Conservation (phyloP, 345 rosid species). For the Heritiera littoralis region DNA sequence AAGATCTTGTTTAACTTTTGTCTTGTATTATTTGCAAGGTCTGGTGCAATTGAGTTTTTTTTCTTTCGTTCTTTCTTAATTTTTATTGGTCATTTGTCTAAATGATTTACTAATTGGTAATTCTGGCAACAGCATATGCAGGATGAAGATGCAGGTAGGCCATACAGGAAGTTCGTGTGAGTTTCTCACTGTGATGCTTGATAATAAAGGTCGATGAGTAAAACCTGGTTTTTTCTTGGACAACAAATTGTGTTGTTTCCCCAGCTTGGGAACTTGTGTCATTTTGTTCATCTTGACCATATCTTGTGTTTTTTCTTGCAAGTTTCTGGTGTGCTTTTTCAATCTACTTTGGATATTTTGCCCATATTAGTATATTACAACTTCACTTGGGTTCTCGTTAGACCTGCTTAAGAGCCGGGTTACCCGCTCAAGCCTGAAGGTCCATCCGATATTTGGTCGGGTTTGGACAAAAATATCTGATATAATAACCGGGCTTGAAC, state of each 20-base stretch:
- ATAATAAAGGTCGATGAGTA: constrained; percentile 21
- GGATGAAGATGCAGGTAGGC: constrained; percentile 90
- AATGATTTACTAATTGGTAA: neutral
- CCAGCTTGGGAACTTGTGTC: neutral
- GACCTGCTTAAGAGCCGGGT: no score
- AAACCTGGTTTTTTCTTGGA: constrained; percentile 20
- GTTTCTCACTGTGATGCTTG: constrained; percentile 7
- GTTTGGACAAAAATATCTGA: no score
- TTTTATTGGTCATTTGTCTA: neutral
- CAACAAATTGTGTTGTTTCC: neutral
- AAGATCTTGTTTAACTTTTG: neutral
- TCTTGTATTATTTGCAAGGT: neutral
- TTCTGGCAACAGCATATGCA: constrained; percentile 68
- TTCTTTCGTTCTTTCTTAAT: neutral
- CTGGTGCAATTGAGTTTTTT: neutral
- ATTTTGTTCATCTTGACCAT: neutral
- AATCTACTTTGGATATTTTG: neutral
- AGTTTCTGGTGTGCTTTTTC: neutral
- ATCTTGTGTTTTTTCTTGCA: neutral
- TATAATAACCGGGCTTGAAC: no score
- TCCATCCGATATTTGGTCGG: no score
- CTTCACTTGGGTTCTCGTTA: no score
- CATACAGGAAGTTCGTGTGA: constrained; percentile 78
- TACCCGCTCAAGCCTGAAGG: no score
- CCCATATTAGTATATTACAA: neutral